phyloP scores from a whole-genome alignment of 306 rosid genomes.

The Nissolia schottii region DNA sequence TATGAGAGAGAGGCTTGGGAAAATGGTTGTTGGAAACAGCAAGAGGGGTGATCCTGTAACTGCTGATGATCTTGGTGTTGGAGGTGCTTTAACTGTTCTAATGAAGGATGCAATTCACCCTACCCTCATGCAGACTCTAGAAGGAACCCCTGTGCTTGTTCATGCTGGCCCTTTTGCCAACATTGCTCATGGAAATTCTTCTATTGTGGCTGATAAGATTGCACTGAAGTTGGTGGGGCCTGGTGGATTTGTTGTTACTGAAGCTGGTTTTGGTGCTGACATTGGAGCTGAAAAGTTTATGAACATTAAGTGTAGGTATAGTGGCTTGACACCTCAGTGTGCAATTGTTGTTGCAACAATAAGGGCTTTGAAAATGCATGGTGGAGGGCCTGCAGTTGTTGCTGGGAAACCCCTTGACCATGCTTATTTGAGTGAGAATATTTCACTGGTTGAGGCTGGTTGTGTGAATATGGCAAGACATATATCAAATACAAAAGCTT shows the following conservation, averaged over 20 bases:
- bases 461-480: conserved; percentile 88
- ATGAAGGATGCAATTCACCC: conserved; percentile 99
- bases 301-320: conserved; percentile 93
- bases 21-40: conserved; percentile 95
- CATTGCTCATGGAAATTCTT: conserved; percentile 97
- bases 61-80: conserved; percentile 95
- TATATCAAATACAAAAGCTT: conserved; percentile 67
- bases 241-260: conserved; percentile 97
- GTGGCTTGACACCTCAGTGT: conserved; percentile 92
- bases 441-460: conserved; percentile 84
- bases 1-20: conserved; percentile 97
- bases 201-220: conserved; percentile 95
- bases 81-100: conserved; percentile 92
- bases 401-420: conserved; percentile 94
- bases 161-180: conserved; percentile 99
- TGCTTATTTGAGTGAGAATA: conserved; percentile 78
- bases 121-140: conserved; percentile 97
- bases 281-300: conserved; percentile 94
- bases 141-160: conserved; percentile 98
- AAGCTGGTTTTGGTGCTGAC: conserved; percentile 99
- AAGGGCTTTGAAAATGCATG: conserved; percentile 95
- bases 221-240: conserved; percentile 93
- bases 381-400: conserved; percentile 92
- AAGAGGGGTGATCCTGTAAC: conserved; percentile 85
- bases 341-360: conserved; percentile 89